Conservation (phyloP, 306 rosid species). For the Luffa acutangula region DNA sequence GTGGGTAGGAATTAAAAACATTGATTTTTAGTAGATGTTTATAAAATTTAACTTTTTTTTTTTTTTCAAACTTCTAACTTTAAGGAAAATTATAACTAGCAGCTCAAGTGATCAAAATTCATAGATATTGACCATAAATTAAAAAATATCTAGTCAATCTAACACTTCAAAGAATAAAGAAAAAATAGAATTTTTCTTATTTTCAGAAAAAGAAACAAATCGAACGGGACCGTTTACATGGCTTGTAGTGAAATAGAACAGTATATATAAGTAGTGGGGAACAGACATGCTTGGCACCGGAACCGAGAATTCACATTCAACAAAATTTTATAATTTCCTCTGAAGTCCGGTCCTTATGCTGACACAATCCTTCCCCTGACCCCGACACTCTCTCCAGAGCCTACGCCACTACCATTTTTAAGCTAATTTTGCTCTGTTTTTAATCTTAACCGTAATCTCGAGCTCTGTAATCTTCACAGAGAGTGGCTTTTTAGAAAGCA, state of each 20-base stretch:
- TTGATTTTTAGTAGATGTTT: too few species aligned
- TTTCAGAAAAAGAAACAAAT: not conserved
- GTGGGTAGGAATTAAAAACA: too few species aligned
- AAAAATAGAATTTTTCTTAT: not conserved
- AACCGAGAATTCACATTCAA: not conserved
- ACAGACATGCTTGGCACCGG: constrained; percentile 15
- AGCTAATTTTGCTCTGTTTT: not conserved
- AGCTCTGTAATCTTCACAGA: constrained; percentile 1
- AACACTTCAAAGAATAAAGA: not conserved
- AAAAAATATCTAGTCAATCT: not conserved
- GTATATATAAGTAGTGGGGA: not conserved
- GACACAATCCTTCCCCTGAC: constrained; percentile 13
- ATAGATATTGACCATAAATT: not conserved
- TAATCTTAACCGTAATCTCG: not conserved
- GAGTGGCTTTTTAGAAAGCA: not conserved
- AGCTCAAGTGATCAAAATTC: too few species aligned
- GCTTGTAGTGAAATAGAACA: not conserved
- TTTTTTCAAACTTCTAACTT: too few species aligned
- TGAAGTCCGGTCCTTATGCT: constrained; percentile 35
- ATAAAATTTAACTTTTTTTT: too few species aligned
- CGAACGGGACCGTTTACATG: not conserved
- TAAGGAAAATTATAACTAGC: too few species aligned
- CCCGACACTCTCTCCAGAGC: constrained; percentile 15
- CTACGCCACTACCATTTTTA: not conserved
- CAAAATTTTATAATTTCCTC: not conserved